These are phyloP conservation scores for Fusarium citri DNA, from an alignment of 2,329 filamentous ascomycete genomes.

Conservation along the genomic window DNA sequence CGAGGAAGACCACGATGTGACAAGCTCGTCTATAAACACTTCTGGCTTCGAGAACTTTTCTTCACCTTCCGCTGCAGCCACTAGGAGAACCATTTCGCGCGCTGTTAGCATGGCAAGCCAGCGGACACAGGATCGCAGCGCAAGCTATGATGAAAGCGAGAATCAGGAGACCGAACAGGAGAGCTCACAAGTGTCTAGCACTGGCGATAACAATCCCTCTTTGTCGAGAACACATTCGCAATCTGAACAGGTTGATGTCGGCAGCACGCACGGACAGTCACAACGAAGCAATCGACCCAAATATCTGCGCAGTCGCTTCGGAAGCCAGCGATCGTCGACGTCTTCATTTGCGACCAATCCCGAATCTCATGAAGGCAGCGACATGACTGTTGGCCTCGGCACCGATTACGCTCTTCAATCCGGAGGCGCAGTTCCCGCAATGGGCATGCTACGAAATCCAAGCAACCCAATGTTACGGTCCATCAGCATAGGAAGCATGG, in stretches of 20 bases:
- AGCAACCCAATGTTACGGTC: conserved; percentile 75
- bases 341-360: conserved; percentile 68
- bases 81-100: conserved; percentile 65
- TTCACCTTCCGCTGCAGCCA: conserved; percentile 67
- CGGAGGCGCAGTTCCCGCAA: conserved; percentile 75
- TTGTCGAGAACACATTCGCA: conserved; percentile 50
- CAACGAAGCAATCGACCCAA: conserved; percentile 64
- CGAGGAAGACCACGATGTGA: conserved; percentile 43
- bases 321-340: conserved; percentile 69
- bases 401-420: conserved; percentile 86
- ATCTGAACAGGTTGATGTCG: conserved; percentile 56
- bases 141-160: conserved; percentile 45
- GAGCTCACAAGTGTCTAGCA: conserved; percentile 47
- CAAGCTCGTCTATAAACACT: conserved; percentile 55
- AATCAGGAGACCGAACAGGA: conserved; percentile 46
- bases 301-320: conserved; percentile 67
- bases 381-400: conserved; percentile 74
- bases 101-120: conserved; percentile 60
- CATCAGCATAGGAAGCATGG: conserved; percentile 89
- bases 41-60: conserved; percentile 65
- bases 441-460: conserved; percentile 61
- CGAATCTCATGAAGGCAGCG: conserved; percentile 73
- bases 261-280: conserved; percentile 59
- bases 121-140: conserved; percentile 35
- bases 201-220: conserved; percentile 47